These are phyloP conservation scores for Tuber umbilicatum DNA, from an alignment of 495 filamentous ascomycete species.

Conservation along the genomic window DNA sequence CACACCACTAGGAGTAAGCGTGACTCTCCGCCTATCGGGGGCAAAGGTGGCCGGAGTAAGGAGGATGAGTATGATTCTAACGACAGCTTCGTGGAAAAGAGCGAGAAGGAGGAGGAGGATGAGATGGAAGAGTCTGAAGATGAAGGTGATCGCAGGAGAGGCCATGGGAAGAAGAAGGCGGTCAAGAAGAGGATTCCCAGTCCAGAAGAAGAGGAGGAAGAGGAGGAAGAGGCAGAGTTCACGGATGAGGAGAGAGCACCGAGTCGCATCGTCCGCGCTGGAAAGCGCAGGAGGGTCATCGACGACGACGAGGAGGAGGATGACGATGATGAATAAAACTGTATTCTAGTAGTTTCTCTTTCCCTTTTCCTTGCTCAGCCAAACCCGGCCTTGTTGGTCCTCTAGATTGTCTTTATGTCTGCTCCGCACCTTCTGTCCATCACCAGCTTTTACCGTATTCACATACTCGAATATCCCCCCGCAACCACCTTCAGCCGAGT, in stretches of 20 bases:
- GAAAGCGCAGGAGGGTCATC: conserved; percentile 32
- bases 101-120: conserved; percentile 54
- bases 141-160: conserved; percentile 42
- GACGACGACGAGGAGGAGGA: conserved; percentile 37
- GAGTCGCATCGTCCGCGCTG: conserved; percentile 20
- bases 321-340: conserved; percentile 25
- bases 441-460: background rate
- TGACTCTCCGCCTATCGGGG: conserved; percentile 53
- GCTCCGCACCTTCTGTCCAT: background rate
- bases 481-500: conserved; percentile 1
- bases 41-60: conserved; percentile 48
- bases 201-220: conserved; percentile 34
- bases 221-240: conserved; percentile 38
- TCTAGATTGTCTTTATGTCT: conserved; percentile 1
- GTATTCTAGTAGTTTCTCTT: conserved; percentile 24
- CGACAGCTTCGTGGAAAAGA: conserved; percentile 50
- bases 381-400: background rate
- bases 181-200: conserved; percentile 37
- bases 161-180: conserved; percentile 30
- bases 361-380: background rate
- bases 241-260: conserved; percentile 32
- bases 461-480: conserved; percentile 2
- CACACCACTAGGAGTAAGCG: conserved; percentile 49
- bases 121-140: conserved; percentile 55
- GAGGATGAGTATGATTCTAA: conserved; percentile 66